Conservation (phyloP, 1,284 basidiomycete species). For the Melanopsichium pennsylvanicum region DNA sequence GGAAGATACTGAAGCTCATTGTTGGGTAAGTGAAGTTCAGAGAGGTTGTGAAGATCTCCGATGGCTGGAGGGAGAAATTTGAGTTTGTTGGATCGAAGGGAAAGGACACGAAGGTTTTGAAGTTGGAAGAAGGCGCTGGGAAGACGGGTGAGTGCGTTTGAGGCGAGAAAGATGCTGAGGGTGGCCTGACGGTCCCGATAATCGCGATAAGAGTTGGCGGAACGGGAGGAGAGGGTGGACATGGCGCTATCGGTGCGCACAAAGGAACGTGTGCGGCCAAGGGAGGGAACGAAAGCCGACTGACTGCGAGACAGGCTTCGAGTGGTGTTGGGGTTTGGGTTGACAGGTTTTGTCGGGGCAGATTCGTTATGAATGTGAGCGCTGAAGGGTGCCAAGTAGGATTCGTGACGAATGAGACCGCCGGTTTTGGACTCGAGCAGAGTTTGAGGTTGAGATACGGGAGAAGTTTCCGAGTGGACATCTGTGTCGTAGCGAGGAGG, state of each 20-base stretch:
- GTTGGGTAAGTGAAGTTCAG: conserved; percentile 57
- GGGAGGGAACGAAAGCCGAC: conserved; percentile 32
- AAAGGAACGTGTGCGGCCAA: conserved; percentile 25
- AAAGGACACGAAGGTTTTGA: conserved; percentile 59
- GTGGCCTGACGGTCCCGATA: conserved; percentile 44
- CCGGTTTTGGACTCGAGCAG: conserved; percentile 33
- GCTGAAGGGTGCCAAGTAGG: conserved; percentile 42
- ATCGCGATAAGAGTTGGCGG: conserved; percentile 32
- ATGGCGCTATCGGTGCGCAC: conserved; percentile 31
- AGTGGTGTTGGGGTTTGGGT: neutral
- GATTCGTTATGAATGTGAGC: conserved; percentile 31
- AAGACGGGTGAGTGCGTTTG: conserved; percentile 53
- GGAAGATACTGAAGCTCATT: conserved; percentile 59
- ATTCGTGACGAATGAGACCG: conserved; percentile 42
- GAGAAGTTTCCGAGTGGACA: neutral
- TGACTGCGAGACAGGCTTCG: conserved; percentile 30
- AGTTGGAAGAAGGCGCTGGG: conserved; percentile 62
- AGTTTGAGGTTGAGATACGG: conserved; percentile 5
- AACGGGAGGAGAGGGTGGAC: conserved; percentile 25
- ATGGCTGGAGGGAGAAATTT: conserved; percentile 58
- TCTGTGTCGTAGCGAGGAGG: conserved; percentile 36
- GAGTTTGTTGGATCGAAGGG: conserved; percentile 60
- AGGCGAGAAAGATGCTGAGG: conserved; percentile 41
- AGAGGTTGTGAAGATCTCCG: conserved; percentile 54
- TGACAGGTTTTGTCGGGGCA: neutral